Evolutionary conservation across 2,329 filamentous ascomycete species (phyloP).

Genomic region (Amylocarpus encephaloides): DNA sequence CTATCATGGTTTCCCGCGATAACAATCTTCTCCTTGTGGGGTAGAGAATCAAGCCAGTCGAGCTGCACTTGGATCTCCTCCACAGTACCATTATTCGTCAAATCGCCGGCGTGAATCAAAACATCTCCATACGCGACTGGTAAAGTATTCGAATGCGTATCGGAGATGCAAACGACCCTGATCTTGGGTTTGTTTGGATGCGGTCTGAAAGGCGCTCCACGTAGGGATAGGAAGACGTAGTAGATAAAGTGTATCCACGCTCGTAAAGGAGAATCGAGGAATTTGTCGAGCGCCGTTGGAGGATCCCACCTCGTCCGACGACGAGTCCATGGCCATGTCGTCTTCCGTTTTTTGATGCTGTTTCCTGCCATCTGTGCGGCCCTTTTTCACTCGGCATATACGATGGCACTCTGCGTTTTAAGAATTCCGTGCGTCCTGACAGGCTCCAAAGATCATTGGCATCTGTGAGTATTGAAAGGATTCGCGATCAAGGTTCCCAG

Average conservation of each 20-base stretch:
- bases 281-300: constrained; percentile 49
- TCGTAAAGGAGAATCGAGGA: constrained; percentile 63
- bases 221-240: constrained; percentile 57
- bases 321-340: constrained; percentile 27
- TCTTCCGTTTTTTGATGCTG: constrained; percentile 5
- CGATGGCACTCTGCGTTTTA: neutral
- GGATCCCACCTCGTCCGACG: constrained; percentile 26
- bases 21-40: constrained; percentile 73
- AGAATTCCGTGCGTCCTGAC: too few species aligned
- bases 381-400: neutral
- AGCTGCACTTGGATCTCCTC: constrained; percentile 74
- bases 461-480: too few species aligned
- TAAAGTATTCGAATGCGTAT: constrained; percentile 68
- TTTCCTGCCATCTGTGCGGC: neutral
- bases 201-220: constrained; percentile 56
- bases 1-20: constrained; percentile 87
- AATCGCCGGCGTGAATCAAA: constrained; percentile 83
- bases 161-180: constrained; percentile 80
- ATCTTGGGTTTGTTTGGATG: constrained; percentile 51
- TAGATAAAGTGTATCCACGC: constrained; percentile 58
- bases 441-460: too few species aligned
- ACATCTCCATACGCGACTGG: constrained; percentile 73
- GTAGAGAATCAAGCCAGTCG: constrained; percentile 70
- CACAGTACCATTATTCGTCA: constrained; percentile 66
- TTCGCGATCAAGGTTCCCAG: too few species aligned